phyloP scores from a whole-genome alignment of 2,329 filamentous ascomycete genomes.

The Colletotrichum tabaci region DNA sequence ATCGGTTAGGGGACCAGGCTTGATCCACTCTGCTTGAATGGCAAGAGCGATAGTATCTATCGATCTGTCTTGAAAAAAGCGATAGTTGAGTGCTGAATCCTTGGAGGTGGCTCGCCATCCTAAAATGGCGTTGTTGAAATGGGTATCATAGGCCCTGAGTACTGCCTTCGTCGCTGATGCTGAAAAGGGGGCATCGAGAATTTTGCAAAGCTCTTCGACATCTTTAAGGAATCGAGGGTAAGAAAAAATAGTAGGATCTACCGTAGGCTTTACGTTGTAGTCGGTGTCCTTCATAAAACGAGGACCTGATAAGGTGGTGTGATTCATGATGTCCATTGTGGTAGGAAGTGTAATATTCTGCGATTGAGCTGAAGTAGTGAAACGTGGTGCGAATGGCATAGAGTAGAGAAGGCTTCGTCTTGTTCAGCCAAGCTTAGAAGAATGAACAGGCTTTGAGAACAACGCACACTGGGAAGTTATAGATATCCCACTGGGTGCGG shows the following conservation, averaged over 20 bases:
- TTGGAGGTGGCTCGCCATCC: background rate
- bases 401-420: too few species aligned
- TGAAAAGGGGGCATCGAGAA: background rate
- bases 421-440: too few species aligned
- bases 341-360: too few species aligned
- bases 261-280: background rate
- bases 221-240: background rate
- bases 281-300: too few species aligned
- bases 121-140: background rate
- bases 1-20: background rate
- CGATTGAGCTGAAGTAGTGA: too few species aligned
- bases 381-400: too few species aligned
- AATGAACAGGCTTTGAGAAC: too few species aligned
- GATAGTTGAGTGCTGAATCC: background rate
- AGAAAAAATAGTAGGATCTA: background rate
- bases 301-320: too few species aligned
- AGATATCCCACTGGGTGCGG: too few species aligned
- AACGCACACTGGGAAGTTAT: too few species aligned
- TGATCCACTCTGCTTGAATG: background rate
- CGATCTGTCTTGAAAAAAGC: background rate
- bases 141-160: background rate
- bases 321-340: too few species aligned
- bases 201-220: background rate
- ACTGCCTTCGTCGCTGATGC: background rate
- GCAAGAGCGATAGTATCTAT: background rate